Conservation (phyloP, 805 yeast species). For the Wickerhamiella hasegawae region DNA sequence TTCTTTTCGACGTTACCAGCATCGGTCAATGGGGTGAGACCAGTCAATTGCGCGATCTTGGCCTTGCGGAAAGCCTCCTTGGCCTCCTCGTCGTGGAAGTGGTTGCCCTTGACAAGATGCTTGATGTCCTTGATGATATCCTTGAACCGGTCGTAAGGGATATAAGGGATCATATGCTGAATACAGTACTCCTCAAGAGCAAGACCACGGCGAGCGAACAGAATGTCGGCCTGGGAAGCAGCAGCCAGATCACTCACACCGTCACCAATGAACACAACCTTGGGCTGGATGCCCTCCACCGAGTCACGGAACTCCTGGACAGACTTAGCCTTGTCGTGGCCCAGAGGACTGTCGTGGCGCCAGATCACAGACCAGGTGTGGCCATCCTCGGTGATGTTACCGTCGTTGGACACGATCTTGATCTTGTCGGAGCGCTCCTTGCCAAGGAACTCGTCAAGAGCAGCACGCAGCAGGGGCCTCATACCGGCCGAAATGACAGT, state of each 20-base stretch:
- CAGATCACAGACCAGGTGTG: conserved; percentile 25
- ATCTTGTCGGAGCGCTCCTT: conserved; percentile 22
- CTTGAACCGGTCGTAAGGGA: conserved; percentile 27
- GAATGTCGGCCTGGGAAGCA: conserved; percentile 28
- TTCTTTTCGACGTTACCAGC: conserved; percentile 2
- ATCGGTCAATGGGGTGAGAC: conserved; percentile 13
- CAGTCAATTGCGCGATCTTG: conserved; percentile 13
- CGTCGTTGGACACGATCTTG: conserved; percentile 27
- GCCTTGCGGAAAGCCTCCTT: conserved; percentile 10
- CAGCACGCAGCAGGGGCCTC: conserved; percentile 27
- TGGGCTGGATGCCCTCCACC: conserved; percentile 25
- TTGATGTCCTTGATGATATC: conserved; percentile 25
- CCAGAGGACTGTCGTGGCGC: conserved; percentile 28
- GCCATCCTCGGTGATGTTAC: conserved; percentile 24
- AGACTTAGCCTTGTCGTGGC: conserved; percentile 29
- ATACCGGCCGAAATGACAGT: conserved; percentile 30
- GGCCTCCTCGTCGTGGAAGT: conserved; percentile 16
- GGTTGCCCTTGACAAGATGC: conserved; percentile 17
- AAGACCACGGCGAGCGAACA: conserved; percentile 29
- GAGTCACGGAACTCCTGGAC: conserved; percentile 23
- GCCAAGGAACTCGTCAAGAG: conserved; percentile 27
- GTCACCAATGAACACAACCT: conserved; percentile 37
- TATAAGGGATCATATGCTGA: conserved; percentile 26
- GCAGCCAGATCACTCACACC: conserved; percentile 37
- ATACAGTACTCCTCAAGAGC: conserved; percentile 27